A percentile compares a stretch with the other conserved stretches of the same genome.
Conservation (phyloP, 768 basidiomycete genomes). For the Mycena latifolia region DNA sequence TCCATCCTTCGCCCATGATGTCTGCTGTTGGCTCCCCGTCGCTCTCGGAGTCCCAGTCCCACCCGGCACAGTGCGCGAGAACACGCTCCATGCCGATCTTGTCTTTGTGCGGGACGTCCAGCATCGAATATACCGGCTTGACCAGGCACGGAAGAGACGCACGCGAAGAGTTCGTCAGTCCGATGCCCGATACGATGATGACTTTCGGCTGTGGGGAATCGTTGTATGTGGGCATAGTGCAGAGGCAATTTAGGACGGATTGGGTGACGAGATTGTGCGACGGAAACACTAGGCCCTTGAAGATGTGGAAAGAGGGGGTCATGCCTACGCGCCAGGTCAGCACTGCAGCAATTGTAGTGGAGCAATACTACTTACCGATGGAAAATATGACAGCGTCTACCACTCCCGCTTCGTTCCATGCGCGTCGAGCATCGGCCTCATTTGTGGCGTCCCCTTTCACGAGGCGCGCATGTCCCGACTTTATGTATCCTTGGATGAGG, state of each 20-base stretch:
- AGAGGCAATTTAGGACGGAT: slow-evolving; percentile 66
- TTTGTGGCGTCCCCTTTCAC: slow-evolving; percentile 73
- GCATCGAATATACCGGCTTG: slow-evolving; percentile 61
- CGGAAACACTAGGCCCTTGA: slow-evolving; percentile 61
- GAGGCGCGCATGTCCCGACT: slow-evolving; percentile 63
- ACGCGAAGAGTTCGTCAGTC: slow-evolving; percentile 61
- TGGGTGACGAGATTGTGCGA: slow-evolving; percentile 72
- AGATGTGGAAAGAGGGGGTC: slow-evolving; percentile 54
- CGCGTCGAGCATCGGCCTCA: slow-evolving; percentile 61
- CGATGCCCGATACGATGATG: slow-evolving; percentile 65
- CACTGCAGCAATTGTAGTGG: background rate
- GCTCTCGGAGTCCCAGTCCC: slow-evolving; percentile 57
- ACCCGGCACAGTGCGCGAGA: slow-evolving; percentile 60
- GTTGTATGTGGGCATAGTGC: slow-evolving; percentile 59
- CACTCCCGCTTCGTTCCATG: slow-evolving; percentile 60
- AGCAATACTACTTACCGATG: slow-evolving; percentile 61
- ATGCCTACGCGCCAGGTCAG: slow-evolving; percentile 51
- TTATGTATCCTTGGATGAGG: slow-evolving; percentile 62
- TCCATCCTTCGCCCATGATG: slow-evolving; percentile 49
- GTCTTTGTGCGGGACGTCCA: slow-evolving; percentile 66
- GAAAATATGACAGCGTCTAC: slow-evolving; percentile 73
- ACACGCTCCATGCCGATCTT: slow-evolving; percentile 72
- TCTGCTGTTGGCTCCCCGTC: slow-evolving; percentile 59
- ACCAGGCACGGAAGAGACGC: slow-evolving; percentile 59
- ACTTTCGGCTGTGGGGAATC: slow-evolving; percentile 57